Percentiles rank a stretch among this genome's conserved stretches.
These are phyloP conservation scores for Trypanosoma brucei DNA, from an alignment of 208 protist species.

Conservation along the genomic window DNA sequence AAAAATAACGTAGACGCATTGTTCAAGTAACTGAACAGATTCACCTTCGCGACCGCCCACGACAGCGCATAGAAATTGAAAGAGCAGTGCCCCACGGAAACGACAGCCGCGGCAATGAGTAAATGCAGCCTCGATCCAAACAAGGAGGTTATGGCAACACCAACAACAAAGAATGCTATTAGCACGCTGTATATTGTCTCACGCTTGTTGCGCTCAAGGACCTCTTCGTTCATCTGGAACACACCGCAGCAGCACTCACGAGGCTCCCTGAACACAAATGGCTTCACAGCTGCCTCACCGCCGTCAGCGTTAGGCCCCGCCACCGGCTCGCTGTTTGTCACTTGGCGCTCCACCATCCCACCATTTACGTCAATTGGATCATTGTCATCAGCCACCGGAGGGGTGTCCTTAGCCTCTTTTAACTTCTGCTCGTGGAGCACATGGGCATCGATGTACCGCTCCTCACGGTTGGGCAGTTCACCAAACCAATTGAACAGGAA, in stretches of 20 bases:
- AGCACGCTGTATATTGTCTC: slow-evolving; percentile 45
- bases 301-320: background rate
- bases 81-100: slow-evolving; percentile 36
- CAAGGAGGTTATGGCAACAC: slow-evolving; percentile 39
- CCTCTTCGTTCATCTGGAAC: slow-evolving; percentile 64
- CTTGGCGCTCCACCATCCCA: background rate
- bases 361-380: background rate
- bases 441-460: slow-evolving; percentile 18
- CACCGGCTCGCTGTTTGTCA: background rate
- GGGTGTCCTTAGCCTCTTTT: background rate
- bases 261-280: slow-evolving; percentile 16
- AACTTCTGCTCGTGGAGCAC: slow-evolving; percentile 12
- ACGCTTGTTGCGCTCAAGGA: slow-evolving; percentile 44
- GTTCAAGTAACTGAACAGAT: slow-evolving; percentile 60
- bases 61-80: slow-evolving; percentile 67
- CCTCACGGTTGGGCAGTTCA: slow-evolving; percentile 28
- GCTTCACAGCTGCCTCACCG: background rate
- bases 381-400: too few relatives aligned
- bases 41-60: slow-evolving; percentile 57
- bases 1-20: slow-evolving; percentile 16
- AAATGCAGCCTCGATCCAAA: slow-evolving; percentile 30
- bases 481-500: slow-evolving; percentile 39
- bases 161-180: slow-evolving; percentile 47
- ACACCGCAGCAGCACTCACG: slow-evolving; percentile 35
- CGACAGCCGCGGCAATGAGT: slow-evolving; percentile 30